These are phyloP conservation scores for Ustilago crameri DNA, from an alignment of 1,284 basidiomycete species.

Conservation along the genomic window DNA sequence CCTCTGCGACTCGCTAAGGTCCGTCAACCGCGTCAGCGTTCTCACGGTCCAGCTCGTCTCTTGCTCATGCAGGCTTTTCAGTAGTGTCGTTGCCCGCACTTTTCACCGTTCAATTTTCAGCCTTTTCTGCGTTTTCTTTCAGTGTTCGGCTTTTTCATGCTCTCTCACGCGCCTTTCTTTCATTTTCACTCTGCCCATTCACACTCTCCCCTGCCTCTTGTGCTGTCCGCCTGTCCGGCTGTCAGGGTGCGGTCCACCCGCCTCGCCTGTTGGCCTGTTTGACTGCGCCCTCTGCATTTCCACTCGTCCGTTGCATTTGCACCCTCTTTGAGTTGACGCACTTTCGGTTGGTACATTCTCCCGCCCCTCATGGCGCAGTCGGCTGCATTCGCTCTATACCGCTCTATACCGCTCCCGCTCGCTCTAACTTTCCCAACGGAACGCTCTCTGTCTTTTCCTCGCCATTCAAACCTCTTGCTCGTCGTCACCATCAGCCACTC, in stretches of 20 bases:
- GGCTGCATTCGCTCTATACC: not conserved
- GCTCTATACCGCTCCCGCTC: not conserved
- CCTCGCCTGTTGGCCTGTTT: too few relatives aligned
- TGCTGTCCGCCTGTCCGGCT: not conserved
- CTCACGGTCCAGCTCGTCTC: not conserved
- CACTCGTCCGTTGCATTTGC: not conserved
- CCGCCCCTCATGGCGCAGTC: not conserved
- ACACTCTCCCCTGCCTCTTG: not conserved
- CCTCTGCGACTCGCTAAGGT: too few relatives aligned
- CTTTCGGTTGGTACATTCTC: not conserved
- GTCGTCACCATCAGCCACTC: not conserved
- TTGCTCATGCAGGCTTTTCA: not conserved
- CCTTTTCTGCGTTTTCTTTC: too few relatives aligned
- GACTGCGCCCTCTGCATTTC: not conserved
- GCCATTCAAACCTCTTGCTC: not conserved
- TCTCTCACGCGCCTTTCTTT: not conserved
- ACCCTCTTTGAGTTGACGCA: constrained; percentile 7
- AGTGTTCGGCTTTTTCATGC: too few relatives aligned
- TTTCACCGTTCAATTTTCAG: too few relatives aligned
- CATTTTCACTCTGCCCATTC: not conserved
- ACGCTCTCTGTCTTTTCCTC: not conserved
- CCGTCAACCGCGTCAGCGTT: constrained; percentile 3
- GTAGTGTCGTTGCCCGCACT: too few relatives aligned
- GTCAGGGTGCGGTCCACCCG: not conserved
- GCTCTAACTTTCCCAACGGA: not conserved